These are phyloP conservation scores for Myrica gale DNA, from an alignment of 306 rosid genomes.

Conservation along the genomic window DNA sequence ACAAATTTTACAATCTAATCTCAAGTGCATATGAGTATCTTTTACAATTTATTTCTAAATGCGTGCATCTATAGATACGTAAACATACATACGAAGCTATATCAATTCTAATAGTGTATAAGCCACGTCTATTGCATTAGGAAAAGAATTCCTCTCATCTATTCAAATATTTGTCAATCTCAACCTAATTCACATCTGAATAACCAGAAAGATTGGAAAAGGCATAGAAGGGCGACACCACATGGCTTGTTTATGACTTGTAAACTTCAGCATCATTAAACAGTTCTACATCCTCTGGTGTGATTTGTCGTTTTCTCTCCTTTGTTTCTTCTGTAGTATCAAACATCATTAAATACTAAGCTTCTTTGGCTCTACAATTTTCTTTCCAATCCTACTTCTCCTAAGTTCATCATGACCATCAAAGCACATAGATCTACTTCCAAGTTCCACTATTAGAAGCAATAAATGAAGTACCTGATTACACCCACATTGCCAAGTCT, in stretches of 20 bases:
- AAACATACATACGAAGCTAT: too few species aligned
- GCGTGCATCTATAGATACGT: too few species aligned
- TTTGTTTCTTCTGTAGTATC: not conserved
- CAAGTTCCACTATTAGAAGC: not conserved
- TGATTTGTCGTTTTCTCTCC: not conserved
- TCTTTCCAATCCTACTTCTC: not conserved
- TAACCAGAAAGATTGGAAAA: not conserved
- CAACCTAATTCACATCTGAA: not conserved
- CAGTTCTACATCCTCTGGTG: too few species aligned
- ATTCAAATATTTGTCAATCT: not conserved
- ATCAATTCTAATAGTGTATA: too few species aligned
- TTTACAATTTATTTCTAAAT: too few species aligned
- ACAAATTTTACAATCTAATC: too few species aligned
- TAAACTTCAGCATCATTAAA: too few species aligned
- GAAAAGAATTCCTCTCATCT: too few species aligned
- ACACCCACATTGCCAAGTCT: slow-evolving; percentile 98
- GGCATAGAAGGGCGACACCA: not conserved
- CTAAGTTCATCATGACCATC: not conserved
- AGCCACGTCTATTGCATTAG: too few species aligned
- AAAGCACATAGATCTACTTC: not conserved
- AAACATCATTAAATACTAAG: not conserved
- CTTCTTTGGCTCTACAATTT: not conserved
- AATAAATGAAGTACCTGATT: slow-evolving; percentile 57
- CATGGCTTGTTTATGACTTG: too few species aligned
- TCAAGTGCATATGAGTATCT: too few species aligned